Percentiles rank a stretch among this genome's conserved stretches.
These are phyloP conservation scores for Dalbergia oliveri DNA, from an alignment of 306 rosid genomes.

Conservation along the genomic window DNA sequence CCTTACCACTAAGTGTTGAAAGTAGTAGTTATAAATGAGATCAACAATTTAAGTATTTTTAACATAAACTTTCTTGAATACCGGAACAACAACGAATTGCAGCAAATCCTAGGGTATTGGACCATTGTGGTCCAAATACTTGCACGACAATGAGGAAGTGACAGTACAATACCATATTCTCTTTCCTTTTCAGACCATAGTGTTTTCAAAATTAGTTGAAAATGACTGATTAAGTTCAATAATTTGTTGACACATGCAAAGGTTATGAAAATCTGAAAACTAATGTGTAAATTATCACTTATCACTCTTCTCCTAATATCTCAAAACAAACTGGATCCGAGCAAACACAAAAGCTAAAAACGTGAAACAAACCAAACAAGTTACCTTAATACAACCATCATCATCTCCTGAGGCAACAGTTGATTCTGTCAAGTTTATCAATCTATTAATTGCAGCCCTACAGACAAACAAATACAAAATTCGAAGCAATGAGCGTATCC, in stretches of 20 bases:
- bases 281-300: background rate
- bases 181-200: background rate
- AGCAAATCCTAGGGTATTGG: background rate
- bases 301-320: background rate
- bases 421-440: conserved; percentile 74
- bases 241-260: conserved; percentile 11
- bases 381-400: conserved; percentile 85
- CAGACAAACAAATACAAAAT: conserved; percentile 26
- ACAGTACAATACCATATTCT: background rate
- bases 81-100: background rate
- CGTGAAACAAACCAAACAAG: conserved; percentile 32
- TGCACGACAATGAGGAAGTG: conserved; percentile 20
- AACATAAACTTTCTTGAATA: no score
- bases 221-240: conserved; percentile 1
- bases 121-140: conserved; percentile 4
- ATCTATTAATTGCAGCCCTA: conserved; percentile 80
- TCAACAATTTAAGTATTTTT: no score
- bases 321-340: conserved; percentile 15
- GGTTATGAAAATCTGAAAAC: background rate
- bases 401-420: conserved; percentile 94
- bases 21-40: background rate
- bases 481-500: conserved; percentile 18
- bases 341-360: conserved; percentile 20
- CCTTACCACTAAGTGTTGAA: conserved; percentile 19
- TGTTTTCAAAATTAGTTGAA: conserved; percentile 7